Evolutionary conservation across 176 grass and related monocot genomes (phyloP).

Genomic region (Hordeum marinum): DNA sequence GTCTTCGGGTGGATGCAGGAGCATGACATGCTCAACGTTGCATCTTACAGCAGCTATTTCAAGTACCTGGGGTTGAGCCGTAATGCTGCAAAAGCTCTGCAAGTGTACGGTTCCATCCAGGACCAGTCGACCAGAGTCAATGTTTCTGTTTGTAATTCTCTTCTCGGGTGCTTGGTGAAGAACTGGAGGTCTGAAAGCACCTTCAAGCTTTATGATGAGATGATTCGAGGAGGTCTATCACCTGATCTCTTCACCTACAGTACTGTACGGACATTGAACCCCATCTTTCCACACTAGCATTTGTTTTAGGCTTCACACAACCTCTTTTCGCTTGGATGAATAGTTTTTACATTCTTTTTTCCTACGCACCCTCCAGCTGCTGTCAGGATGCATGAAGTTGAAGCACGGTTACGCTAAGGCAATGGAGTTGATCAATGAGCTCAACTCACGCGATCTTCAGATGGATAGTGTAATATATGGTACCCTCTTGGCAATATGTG

Average conservation of each 20-base stretch:
- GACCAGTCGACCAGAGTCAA: constrained; percentile 49
- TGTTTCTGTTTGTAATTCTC: constrained; percentile 76
- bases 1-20: constrained; percentile 83
- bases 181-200: constrained; percentile 68
- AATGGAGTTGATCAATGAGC: constrained; percentile 64
- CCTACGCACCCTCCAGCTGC: constrained; percentile 43
- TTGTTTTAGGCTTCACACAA: background rate
- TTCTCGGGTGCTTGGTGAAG: constrained; percentile 86
- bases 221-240: constrained; percentile 69
- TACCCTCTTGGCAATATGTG: constrained; percentile 76
- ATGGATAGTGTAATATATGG: constrained; percentile 96
- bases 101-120: constrained; percentile 55
- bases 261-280: constrained; percentile 53
- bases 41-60: constrained; percentile 86
- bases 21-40: constrained; percentile 49
- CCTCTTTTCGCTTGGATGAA: background rate
- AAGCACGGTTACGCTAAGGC: constrained; percentile 70
- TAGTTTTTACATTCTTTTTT: constrained; percentile 19
- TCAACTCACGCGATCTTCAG: constrained; percentile 50
- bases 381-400: constrained; percentile 78
- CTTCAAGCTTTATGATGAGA: constrained; percentile 78
- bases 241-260: constrained; percentile 93
- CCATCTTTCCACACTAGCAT: background rate
- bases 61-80: constrained; percentile 82
- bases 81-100: constrained; percentile 49